Evolutionary conservation across 208 protist genomes (phyloP), one percentile per base, ranked within the genome.

Genomic region (Herpetomonas tarakana): DNA sequence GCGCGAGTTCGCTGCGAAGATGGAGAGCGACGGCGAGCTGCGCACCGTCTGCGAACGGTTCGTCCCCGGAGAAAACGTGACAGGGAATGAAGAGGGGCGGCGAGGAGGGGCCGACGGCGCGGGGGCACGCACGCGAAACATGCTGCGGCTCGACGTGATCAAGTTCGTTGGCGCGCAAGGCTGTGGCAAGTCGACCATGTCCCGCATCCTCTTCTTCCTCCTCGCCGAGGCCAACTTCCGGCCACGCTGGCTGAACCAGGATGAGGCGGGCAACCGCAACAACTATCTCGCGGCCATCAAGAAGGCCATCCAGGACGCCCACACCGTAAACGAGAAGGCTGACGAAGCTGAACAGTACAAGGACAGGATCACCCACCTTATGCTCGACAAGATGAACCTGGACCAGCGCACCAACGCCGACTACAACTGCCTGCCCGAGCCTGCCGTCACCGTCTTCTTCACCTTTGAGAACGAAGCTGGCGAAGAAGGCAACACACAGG

Each of bases 301-400:
- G 1, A 45, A 54, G 21, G 63, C 76, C 29, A 61, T 73, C 2
- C 52, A 65, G 25, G 50, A 27, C 11, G 53, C 35, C 9, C 14
- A 18, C 35, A 6, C 14, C 35, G 35, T 41, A 6, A 14, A 14
- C 14, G 35, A 41, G 35, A 41, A 41, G 35, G 6, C 14, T 6
- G 35, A 41, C 35, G 35, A 41, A 18, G 35, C 35, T 6, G 35
- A 41, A 6, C 49, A 39, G 27, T 22, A 27, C 51, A 59, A 44
- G 38, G 30, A 46, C 12, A 46, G 47, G 9, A 53, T 71, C 35
- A 76, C 78, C 46, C 78, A 90, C 60, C 39, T 90, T 3, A 59
- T 90, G 6, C 66, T 90, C 25, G 83, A 90, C 68, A 90, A 90
- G 69, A 84, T 84, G 76, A 90, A 90, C 63, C 66, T 90, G 22